These are phyloP conservation scores for Silene latifolia DNA, from an alignment of 148 eudicot genomes.

Conservation along the genomic window DNA sequence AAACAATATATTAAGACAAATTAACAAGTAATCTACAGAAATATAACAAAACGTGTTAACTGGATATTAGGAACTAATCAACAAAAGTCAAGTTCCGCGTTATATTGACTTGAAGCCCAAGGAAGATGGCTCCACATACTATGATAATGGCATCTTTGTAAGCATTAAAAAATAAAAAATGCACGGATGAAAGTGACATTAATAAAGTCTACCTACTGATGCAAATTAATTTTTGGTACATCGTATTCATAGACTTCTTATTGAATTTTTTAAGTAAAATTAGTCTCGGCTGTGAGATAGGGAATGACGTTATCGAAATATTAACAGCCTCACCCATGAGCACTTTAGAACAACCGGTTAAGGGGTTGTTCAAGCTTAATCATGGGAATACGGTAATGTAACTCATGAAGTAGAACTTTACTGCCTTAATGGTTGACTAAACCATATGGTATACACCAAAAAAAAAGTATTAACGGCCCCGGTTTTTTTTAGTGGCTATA, in stretches of 20 bases:
- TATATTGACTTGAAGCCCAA: slow-evolving; percentile 9
- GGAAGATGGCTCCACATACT: not conserved
- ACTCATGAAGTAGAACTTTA: too few relatives aligned
- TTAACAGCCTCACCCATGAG: too few relatives aligned
- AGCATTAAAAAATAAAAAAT: not conserved
- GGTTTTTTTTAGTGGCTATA: too few relatives aligned
- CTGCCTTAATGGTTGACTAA: too few relatives aligned
- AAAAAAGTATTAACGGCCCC: too few relatives aligned
- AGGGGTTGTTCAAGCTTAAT: too few relatives aligned
- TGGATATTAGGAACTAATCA: not conserved
- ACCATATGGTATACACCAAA: too few relatives aligned
- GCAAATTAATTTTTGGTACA: not conserved
- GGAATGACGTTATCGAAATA: not conserved
- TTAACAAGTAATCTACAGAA: not conserved
- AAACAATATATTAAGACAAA: not conserved
- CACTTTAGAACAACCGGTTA: too few relatives aligned
- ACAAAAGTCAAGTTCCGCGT: slow-evolving; percentile 16
- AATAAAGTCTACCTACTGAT: not conserved
- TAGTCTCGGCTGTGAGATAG: not conserved
- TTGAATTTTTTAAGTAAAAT: too few relatives aligned
- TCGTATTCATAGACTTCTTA: not conserved
- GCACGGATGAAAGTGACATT: not conserved
- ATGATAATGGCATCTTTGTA: too few relatives aligned
- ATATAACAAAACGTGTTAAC: slow-evolving; percentile 4
- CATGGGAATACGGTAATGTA: too few relatives aligned